Evolutionary conservation across 805 yeast genomes (phyloP).

Genomic region (Yarrowia keelungensis): DNA sequence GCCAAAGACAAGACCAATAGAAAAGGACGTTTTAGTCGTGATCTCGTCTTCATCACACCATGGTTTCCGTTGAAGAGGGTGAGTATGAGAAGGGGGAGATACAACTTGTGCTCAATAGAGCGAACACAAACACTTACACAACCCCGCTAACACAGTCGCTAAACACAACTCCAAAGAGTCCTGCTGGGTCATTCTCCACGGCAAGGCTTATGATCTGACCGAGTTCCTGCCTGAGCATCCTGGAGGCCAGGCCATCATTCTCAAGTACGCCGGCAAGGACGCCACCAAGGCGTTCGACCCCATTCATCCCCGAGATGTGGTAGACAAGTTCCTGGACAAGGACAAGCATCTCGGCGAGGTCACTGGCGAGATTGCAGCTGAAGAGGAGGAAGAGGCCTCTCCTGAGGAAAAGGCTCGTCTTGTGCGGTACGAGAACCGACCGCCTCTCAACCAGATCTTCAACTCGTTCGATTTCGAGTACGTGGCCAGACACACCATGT

Average conservation of each 20-base stretch:
- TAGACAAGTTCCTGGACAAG: conserved; percentile 64
- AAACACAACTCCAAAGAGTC: conserved; percentile 64
- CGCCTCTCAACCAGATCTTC: conserved; percentile 71
- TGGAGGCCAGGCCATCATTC: conserved; percentile 63
- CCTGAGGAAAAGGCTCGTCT: conserved; percentile 55
- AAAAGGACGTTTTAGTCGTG: conserved; percentile 29
- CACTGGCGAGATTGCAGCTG: conserved; percentile 41
- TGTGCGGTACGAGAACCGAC: conserved; percentile 59
- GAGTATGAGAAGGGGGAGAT: no score
- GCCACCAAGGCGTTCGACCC: conserved; percentile 88
- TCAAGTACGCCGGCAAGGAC: conserved; percentile 71
- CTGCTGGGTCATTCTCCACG: conserved; percentile 86
- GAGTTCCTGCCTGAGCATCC: conserved; percentile 66
- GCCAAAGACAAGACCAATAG: conserved; percentile 7
- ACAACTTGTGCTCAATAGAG: no score
- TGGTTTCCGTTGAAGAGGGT: conserved; percentile 31
- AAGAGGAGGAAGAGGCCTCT: conserved; percentile 51
- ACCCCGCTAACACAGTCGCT: conserved; percentile 53
- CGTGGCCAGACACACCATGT: conserved; percentile 79
- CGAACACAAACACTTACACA: no score
- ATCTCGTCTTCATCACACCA: not conserved
- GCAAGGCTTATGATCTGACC: conserved; percentile 79
- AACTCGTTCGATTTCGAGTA: conserved; percentile 87
- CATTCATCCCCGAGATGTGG: conserved; percentile 87
- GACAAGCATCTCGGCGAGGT: conserved; percentile 70